Evolutionary conservation across 352 stramenopile species (phyloP), one percentile per base, ranked within the genome.

Genomic region (Pythium folliculosum): DNA sequence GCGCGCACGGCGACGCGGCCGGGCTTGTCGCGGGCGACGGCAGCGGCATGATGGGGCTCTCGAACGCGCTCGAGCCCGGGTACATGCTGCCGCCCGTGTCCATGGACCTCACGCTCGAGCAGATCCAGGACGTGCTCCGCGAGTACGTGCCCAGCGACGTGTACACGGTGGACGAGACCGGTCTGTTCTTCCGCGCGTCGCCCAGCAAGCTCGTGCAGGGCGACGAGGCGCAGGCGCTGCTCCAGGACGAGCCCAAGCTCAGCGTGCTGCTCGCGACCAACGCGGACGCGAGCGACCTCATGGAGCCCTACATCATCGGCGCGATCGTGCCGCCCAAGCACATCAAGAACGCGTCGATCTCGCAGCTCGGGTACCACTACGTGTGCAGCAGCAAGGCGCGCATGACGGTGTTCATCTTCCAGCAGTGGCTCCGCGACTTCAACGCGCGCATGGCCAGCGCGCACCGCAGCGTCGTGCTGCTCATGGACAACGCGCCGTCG

Each of bases 381-480:
- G 82, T 94, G 22, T 90, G 80, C 73, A 93, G 82, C 68, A 88
- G 81, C 73, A 89, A 89, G 70, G 76, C 84, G 21, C 86, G 85
- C 62, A 95, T 95, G 87, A 95, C 87, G 14, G 84, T 94, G 35
- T 92, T 93, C 63, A 94, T 95, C 63, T 95, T 95, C 70, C 85
- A 95, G 77, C 84, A 94, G 60, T 95, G 87, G 87, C 69, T 95
- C 25, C 85, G 85, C 10, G 85, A 94, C 61, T 92, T 95, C 49
- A 95, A 95, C 58, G 82, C 84, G 22, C 84, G 85, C 55, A 95
- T 95, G 87, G 85, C 86, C 14, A 93, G 84, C 56, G 83, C 85
- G 19, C 87, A 95, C 69, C 85, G 87, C 63, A 85, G 86, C 56
- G 85, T 95, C 37, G 78, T 95, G 65, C 75, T 95, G 55, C 69